phyloP scores from a whole-genome alignment of 1,284 basidiomycete genomes.

The Ustilago loliicola region DNA sequence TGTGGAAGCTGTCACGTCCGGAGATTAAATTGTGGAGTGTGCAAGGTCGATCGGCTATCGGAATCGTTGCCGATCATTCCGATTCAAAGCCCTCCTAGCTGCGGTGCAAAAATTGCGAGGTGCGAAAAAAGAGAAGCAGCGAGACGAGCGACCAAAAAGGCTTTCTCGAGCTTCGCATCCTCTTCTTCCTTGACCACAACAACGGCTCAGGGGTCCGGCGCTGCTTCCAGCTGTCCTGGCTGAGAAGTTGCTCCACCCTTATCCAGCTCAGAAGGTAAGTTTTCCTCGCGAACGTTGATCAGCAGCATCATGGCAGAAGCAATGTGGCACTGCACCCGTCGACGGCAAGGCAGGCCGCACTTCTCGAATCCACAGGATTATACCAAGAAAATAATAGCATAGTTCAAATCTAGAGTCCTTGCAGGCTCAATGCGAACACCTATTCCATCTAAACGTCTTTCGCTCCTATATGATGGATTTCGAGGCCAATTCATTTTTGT shows the following conservation, averaged over 20 bases:
- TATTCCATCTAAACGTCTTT: constrained; percentile 67
- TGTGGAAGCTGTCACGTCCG: constrained; percentile 1
- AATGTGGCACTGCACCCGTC: background rate
- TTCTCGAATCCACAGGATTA: constrained; percentile 55
- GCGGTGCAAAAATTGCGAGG: constrained; percentile 15
- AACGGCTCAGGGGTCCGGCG: constrained; percentile 19
- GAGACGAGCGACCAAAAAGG: background rate
- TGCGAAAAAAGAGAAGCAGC: constrained; percentile 1
- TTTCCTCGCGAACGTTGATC: background rate
- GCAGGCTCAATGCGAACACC: constrained; percentile 58
- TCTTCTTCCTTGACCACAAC: constrained; percentile 14
- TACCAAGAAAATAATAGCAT: constrained; percentile 51
- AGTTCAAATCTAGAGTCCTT: constrained; percentile 63
- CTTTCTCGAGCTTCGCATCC: background rate
- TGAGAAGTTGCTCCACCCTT: background rate
- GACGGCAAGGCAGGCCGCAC: background rate
- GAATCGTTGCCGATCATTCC: background rate
- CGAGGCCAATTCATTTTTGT: background rate
- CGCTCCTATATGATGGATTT: constrained; percentile 67
- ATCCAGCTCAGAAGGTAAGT: constrained; percentile 7
- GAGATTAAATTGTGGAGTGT: constrained; percentile 6
- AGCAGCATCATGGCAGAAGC: constrained; percentile 8
- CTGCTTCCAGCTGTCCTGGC: background rate
- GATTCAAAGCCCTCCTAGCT: background rate
- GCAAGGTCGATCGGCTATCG: background rate